Percentiles rank a stretch among this genome's conserved stretches.
phyloP scores from a whole-genome alignment of 495 filamentous ascomycete genomes.

The Lophiostoma macrostomum region DNA sequence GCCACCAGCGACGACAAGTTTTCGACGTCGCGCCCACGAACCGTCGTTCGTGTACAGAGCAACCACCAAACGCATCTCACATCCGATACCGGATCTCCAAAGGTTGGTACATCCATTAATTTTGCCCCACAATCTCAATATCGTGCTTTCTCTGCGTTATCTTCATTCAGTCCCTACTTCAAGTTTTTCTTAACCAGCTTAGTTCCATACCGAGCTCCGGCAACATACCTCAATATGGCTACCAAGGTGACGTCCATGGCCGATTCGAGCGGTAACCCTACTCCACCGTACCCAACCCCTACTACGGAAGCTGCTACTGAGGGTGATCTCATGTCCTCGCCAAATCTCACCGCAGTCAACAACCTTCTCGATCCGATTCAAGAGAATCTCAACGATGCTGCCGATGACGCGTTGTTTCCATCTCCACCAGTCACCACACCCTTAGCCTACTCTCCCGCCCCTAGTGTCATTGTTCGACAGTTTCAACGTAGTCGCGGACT shows the following conservation, averaged over 20 bases:
- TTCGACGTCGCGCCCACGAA: too few species aligned
- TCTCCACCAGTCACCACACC: conserved; percentile 32
- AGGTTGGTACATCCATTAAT: too few species aligned
- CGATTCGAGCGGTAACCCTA: conserved; percentile 3
- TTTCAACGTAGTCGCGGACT: conserved; percentile 10
- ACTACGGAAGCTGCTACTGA: neutral
- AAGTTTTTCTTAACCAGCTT: neutral
- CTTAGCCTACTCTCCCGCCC: conserved; percentile 10
- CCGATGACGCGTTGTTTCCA: conserved; percentile 13
- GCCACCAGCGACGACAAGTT: too few species aligned
- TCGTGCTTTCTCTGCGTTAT: too few species aligned
- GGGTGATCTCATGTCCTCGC: neutral
- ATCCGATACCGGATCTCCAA: too few species aligned
- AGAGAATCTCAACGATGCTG: conserved; percentile 22
- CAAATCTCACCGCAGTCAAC: conserved; percentile 11
- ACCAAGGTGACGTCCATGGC: conserved; percentile 9
- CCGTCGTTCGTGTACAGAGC: too few species aligned
- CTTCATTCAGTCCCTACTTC: neutral
- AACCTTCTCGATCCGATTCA: conserved; percentile 18
- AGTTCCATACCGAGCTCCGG: neutral
- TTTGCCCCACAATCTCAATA: too few species aligned
- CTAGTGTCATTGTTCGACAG: neutral
- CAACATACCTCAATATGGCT: neutral
- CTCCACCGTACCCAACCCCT: conserved; percentile 17
- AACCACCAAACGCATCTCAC: too few species aligned